Conservation (phyloP, 2,329 filamentous ascomycete genomes). For the Phialocephala subalpina region DNA sequence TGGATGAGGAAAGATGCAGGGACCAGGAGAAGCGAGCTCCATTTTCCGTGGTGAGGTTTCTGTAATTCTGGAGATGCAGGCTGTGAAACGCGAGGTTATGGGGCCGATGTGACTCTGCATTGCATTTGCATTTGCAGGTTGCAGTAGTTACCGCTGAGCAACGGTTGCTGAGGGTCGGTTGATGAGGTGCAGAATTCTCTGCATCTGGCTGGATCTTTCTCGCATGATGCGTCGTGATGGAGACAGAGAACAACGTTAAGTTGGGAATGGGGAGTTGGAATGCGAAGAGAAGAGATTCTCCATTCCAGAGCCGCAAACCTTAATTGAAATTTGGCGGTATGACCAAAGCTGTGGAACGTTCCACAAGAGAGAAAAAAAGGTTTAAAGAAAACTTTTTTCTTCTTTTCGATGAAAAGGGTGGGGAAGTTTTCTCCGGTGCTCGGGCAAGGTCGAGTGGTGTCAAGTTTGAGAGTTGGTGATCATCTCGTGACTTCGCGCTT, state of each 20-base stretch:
- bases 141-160: not conserved
- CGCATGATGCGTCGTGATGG: not conserved
- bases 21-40: not conserved
- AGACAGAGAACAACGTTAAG: not conserved
- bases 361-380: not conserved
- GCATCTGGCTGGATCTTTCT: too few species aligned
- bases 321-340: too few species aligned
- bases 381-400: not conserved
- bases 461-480: not conserved
- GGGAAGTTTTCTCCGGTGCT: not conserved
- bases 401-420: too few species aligned
- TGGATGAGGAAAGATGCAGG: not conserved
- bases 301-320: too few species aligned
- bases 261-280: not conserved
- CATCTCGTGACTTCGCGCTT: slow-evolving; percentile 17
- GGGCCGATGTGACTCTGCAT: not conserved
- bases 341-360: not conserved
- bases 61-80: not conserved
- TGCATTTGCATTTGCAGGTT: not conserved
- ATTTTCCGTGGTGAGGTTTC: not conserved
- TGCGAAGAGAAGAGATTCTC: too few species aligned
- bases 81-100: slow-evolving; percentile 3
- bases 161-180: not conserved
- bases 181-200: not conserved
- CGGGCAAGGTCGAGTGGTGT: not conserved